Conservation (phyloP, 2,329 filamentous ascomycete species). For the Colletotrichum lini region DNA sequence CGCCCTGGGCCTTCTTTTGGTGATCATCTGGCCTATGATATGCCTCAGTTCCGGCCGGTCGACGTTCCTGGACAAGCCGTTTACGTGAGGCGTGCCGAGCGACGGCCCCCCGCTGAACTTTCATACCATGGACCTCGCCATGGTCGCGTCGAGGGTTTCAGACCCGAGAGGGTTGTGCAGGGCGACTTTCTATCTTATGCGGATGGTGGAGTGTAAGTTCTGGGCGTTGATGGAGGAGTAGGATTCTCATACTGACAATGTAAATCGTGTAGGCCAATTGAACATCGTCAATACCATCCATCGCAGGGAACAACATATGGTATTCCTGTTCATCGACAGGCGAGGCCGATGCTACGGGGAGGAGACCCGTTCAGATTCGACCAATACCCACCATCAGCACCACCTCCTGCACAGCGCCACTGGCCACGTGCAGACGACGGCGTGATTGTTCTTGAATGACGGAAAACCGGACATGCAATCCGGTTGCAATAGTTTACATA, state of each 20-base stretch:
- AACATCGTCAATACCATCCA: conserved; percentile 41
- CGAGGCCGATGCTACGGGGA: not conserved
- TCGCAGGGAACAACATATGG: conserved; percentile 36
- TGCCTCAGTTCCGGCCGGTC: not conserved
- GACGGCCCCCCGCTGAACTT: not conserved
- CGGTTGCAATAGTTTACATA: not conserved
- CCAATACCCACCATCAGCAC: conserved; percentile 39
- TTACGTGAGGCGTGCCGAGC: conserved; percentile 30
- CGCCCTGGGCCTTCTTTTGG: not conserved
- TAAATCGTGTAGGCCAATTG: not conserved
- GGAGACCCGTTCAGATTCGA: conserved; percentile 15
- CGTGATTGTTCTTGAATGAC: conserved; percentile 52
- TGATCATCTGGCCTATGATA: not conserved
- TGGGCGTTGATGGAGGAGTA: not conserved
- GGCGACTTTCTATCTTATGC: conserved; percentile 14
- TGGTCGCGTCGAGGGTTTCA: conserved; percentile 4
- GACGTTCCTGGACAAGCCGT: conserved; percentile 23
- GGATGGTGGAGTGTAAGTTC: conserved; percentile 30
- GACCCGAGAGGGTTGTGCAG: not conserved
- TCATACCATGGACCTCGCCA: conserved; percentile 6
- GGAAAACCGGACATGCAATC: not conserved
- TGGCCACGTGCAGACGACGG: conserved; percentile 47
- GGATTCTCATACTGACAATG: not conserved
- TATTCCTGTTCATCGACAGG: conserved; percentile 30
- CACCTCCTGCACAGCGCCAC: conserved; percentile 41